Evolutionary conservation across 2,329 filamentous ascomycete genomes (phyloP), one percentile per base, ranked within the genome.

Genomic region (Hymenoscyphus occultus): DNA sequence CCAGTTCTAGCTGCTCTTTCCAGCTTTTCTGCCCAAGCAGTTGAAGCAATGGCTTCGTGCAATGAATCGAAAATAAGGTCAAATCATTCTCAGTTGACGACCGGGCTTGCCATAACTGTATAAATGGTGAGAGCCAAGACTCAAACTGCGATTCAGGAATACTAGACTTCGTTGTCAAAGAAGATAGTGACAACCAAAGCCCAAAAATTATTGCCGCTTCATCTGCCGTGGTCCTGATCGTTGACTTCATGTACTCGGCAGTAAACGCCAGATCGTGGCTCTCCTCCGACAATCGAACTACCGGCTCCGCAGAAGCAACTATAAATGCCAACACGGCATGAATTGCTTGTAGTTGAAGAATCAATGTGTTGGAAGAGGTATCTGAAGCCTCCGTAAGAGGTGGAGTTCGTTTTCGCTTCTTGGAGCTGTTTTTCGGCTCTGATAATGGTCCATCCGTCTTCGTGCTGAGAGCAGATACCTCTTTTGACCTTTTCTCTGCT

Each of bases 381-480:
- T 45, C 28, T 1, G 10, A 16, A 10, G 42, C 19, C 19, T 28
- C 19, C 9, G 48, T 28, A 13, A 40, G n/a, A 9, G 32, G n/a
- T 42, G 73, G 73, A 1, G 71, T 68, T 13, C 71, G 68, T 58
- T 72, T 76, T 39, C 75, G 69, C 61, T 76, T 76, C 67, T 74
- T 75, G 2, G 67, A 76, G 64, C 51, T 72, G 75, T 79, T 78
- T 5, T 75, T 75, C 31, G 72, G 72, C 12, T 75, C 75, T 35
- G 48, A 54, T 5, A 54, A 10, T 3, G 48, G 19, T 4, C 31
- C 48, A 10, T 54, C 19, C 3, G 48, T 54, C 19, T 19, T 28
- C 13, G 48, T 54, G 3, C 48, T 51, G 19, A 22, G 7, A 13
- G 48, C 19, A 54, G 48, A 28, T 54, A 54, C 22, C 63, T 74